Percentiles rank a stretch among this genome's conserved stretches.
These are phyloP conservation scores for Botrytis cinerea DNA, from an alignment of 2,329 filamentous ascomycete genomes.

Conservation along the genomic window DNA sequence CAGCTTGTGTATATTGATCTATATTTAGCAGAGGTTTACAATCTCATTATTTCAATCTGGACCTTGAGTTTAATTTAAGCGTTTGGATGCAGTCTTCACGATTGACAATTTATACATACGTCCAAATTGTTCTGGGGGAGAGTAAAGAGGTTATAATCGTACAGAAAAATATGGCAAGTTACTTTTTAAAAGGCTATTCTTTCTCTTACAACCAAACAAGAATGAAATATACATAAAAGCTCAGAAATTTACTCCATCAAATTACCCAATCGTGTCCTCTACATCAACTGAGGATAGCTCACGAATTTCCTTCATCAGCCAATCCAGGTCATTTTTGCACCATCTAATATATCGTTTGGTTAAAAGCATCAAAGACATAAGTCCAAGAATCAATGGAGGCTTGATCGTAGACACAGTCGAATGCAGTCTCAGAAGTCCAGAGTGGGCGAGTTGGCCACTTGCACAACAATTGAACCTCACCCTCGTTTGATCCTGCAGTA, in stretches of 20 bases:
- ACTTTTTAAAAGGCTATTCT: background rate
- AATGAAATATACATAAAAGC: too few relatives aligned
- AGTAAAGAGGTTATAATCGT: background rate
- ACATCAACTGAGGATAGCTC: too few relatives aligned
- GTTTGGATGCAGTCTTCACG: background rate
- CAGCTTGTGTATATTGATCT: too few relatives aligned
- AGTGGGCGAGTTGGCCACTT: background rate
- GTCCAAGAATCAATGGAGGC: background rate
- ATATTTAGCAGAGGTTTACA: too few relatives aligned
- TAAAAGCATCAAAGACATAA: background rate
- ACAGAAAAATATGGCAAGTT: background rate
- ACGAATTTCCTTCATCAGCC: accelerated
- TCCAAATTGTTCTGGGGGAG: background rate
- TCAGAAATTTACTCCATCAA: too few relatives aligned
- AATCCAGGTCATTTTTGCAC: accelerated
- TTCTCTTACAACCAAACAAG: background rate
- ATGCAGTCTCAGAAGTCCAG: background rate
- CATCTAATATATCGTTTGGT: background rate
- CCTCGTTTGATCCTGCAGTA: background rate
- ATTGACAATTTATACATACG: accelerated
- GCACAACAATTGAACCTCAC: background rate
- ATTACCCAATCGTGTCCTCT: too few relatives aligned
- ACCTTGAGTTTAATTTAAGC: background rate
- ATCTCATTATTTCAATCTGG: background rate
- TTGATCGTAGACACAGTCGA: background rate